A percentile compares a stretch with the other conserved stretches of the same genome.
phyloP scores from a whole-genome alignment of 306 rosid species.

The Acacia acuminata region DNA sequence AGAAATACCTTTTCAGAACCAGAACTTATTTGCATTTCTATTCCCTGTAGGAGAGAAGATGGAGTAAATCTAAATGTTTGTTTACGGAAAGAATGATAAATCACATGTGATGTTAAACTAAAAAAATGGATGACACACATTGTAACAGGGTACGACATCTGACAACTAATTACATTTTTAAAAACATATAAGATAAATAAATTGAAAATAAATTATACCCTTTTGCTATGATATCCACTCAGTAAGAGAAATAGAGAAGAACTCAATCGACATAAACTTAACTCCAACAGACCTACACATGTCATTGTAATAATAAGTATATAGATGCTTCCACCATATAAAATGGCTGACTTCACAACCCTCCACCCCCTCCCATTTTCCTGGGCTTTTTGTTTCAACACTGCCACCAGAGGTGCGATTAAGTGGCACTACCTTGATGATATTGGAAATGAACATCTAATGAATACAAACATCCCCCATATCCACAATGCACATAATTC shows the following conservation, averaged over 20 bases:
- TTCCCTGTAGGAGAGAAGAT: conserved; percentile 64
- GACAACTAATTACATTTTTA: conserved; percentile 9
- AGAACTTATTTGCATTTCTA: conserved; percentile 82
- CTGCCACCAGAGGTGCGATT: background rate
- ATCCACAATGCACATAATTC: conserved; percentile 1
- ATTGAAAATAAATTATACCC: background rate
- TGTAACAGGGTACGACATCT: background rate
- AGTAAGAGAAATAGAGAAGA: background rate
- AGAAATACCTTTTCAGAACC: conserved; percentile 61
- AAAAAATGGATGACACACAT: conserved; percentile 18
- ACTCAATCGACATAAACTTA: background rate
- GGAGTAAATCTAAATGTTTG: conserved; percentile 4
- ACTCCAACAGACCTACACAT: background rate
- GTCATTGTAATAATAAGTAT: background rate
- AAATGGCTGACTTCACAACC: background rate
- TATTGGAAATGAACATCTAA: background rate
- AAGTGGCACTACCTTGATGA: background rate
- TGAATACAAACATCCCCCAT: background rate
- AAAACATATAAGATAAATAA: background rate
- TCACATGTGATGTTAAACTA: conserved; percentile 13
- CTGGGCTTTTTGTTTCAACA: background rate
- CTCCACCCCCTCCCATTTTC: background rate
- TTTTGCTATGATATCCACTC: background rate
- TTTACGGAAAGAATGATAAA: background rate
- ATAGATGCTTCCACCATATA: background rate